Evolutionary conservation across 805 yeast genomes (phyloP).

Genomic region (Nakazawaea siamensis): DNA sequence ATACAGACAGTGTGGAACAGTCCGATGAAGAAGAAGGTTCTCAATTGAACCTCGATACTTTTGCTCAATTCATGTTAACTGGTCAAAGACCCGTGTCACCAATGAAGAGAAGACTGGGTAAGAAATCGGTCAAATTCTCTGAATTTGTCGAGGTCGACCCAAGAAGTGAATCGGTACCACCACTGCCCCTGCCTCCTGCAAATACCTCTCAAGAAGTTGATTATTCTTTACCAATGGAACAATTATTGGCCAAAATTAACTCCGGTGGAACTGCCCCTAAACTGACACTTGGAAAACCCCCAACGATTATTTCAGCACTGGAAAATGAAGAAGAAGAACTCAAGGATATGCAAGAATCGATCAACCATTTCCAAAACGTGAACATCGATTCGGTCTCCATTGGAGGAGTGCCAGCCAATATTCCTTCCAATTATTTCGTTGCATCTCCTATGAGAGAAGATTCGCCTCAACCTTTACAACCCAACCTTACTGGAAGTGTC

Average conservation of each 20-base stretch:
- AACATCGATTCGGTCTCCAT: conserved; percentile 72
- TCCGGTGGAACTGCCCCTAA: conserved; percentile 15
- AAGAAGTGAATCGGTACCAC: conserved; percentile 8
- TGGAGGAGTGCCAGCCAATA: conserved; percentile 57
- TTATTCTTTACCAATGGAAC: conserved; percentile 70
- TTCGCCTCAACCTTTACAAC: conserved; percentile 29
- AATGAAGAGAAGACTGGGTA: conserved; percentile 27
- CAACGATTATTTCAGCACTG: conserved; percentile 25
- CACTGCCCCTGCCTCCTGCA: conserved; percentile 12
- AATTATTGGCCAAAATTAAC: conserved; percentile 39
- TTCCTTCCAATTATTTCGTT: conserved; percentile 28
- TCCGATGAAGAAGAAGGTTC: conserved; percentile 17
- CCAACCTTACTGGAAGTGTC: conserved; percentile 47
- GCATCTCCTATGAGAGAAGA: conserved; percentile 6
- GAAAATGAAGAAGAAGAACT: conserved; percentile 66
- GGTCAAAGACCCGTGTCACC: conserved; percentile 52
- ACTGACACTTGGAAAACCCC: no score
- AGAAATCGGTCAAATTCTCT: conserved; percentile 64
- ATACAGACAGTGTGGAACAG: conserved; percentile 34
- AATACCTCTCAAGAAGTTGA: conserved; percentile 30
- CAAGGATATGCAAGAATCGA: conserved; percentile 67
- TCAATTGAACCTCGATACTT: conserved; percentile 74
- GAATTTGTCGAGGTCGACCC: conserved; percentile 44
- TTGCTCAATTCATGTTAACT: conserved; percentile 75
- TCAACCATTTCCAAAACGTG: conserved; percentile 68